These are phyloP conservation scores for Rhipidocladum racemiflorum DNA, from an alignment of 176 grass and related monocot genomes.

Conservation along the genomic window DNA sequence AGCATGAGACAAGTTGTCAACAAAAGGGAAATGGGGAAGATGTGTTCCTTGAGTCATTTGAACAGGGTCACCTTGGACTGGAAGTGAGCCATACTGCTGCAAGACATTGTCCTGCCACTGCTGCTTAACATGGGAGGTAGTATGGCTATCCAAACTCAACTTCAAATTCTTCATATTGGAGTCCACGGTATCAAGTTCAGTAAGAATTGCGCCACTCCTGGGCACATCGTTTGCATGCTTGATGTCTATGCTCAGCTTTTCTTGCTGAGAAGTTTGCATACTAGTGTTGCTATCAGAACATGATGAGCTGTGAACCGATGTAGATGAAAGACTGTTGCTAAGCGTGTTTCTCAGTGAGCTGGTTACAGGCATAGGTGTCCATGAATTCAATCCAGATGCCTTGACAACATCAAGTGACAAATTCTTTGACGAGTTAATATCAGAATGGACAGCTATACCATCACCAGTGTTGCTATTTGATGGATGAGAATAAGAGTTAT, in stretches of 20 bases:
- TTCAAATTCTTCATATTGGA: conserved; percentile 59
- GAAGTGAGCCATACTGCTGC: conserved; percentile 33
- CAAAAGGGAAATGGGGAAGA: conserved; percentile 37
- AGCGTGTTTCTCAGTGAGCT: conserved; percentile 33
- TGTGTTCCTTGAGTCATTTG: conserved; percentile 47
- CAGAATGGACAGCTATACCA: conserved; percentile 31
- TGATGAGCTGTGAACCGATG: conserved; percentile 35
- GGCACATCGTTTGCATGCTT: conserved; percentile 31
- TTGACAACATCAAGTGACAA: conserved; percentile 43
- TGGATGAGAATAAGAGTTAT: conserved; percentile 47
- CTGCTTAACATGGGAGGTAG: conserved; percentile 31
- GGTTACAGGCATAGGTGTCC: conserved; percentile 24
- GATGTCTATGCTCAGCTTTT: conserved; percentile 10
- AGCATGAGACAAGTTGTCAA: conserved; percentile 44
- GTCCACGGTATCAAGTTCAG: conserved; percentile 43
- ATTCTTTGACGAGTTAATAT: conserved; percentile 37
- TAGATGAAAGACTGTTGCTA: conserved; percentile 4
- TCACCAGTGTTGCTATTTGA: conserved; percentile 43
- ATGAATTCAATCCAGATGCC: conserved; percentile 36
- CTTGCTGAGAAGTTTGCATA: conserved; percentile 37
- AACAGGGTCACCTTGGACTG: conserved; percentile 36
- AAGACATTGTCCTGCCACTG: conserved; percentile 48
- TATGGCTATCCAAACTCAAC: conserved; percentile 43
- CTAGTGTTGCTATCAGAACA: conserved; percentile 38
- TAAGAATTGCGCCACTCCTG: conserved; percentile 16